Evolutionary conservation across 2,329 filamentous ascomycete genomes (phyloP), one percentile per base, ranked within the genome.

Genomic region (Davidsoniella australis): DNA sequence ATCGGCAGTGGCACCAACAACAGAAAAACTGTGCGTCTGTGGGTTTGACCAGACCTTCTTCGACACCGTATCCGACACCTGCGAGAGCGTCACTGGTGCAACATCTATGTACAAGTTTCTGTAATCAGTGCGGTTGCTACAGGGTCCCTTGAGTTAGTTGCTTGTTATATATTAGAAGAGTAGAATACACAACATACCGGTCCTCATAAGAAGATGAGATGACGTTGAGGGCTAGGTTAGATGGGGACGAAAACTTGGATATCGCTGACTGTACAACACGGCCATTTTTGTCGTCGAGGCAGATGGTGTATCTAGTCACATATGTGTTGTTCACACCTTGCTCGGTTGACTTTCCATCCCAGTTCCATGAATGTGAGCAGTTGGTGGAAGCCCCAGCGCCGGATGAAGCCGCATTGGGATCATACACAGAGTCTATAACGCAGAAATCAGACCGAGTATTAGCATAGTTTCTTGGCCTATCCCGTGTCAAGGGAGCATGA

Each of bases 301-400:
- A 55, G 38, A 54, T 26, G 23, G 42, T 20, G 41, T 48, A 51
- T 14, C 50, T n/a, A 10, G 18, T 49, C 23, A 46, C 47, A 18
- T 54, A 58, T 24, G 43, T 50, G 50, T 58, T 40, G 54, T 54
- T 2, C 65, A 69, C 36, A 14, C 58, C 57, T 8, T 55, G 49
- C 10, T 49, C 26, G 5, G 49, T 39, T 2, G 55, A 53, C 33
- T 55, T 20, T 38, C 58, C 56, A 47, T 59, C 57, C 58, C 58
- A 59, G 16, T 53, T n/a, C 56, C 57, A 58, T 10, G 39, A 33
- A 24, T 53, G 49, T 8, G 53, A 41, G 52, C 58, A 59, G 24
- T 26, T 14, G 16, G 42, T 24, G n/a, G 18, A 14, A 10, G 50
- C 14, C 14, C 10, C 42, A 5, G 41, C n/a, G n/a, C 40, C 41